These are phyloP conservation scores for Grosmannia serpens DNA, from an alignment of 2,329 filamentous ascomycete species.

Conservation along the genomic window DNA sequence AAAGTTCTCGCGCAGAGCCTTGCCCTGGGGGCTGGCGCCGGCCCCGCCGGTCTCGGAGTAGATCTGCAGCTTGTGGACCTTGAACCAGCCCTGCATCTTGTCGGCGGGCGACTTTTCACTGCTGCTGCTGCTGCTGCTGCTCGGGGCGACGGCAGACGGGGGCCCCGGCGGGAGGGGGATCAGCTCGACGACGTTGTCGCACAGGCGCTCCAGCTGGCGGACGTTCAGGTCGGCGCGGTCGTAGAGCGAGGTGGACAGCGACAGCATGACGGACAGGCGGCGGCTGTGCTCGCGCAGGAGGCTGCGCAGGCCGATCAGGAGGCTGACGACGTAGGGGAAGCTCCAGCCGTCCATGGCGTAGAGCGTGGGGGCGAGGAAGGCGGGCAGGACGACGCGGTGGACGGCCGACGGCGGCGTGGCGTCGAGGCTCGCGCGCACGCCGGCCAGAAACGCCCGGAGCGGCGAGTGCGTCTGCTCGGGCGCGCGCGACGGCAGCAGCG, in stretches of 20 bases:
- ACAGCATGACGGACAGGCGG: slow-evolving; percentile 60
- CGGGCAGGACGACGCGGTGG: slow-evolving; percentile 78
- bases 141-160: slow-evolving; percentile 27
- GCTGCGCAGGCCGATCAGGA: slow-evolving; percentile 66
- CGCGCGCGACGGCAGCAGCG: slow-evolving; percentile 18
- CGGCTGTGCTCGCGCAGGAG: slow-evolving; percentile 57
- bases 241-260: slow-evolving; percentile 69
- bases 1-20: slow-evolving; percentile 68
- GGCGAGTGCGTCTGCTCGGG: slow-evolving; percentile 28
- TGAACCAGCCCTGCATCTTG: slow-evolving; percentile 74
- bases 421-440: slow-evolving; percentile 43
- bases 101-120: slow-evolving; percentile 42
- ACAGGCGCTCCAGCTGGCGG: slow-evolving; percentile 75
- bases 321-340: slow-evolving; percentile 66
- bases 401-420: slow-evolving; percentile 48
- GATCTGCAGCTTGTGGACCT: slow-evolving; percentile 70
- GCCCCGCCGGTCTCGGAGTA: slow-evolving; percentile 79
- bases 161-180: slow-evolving; percentile 51
- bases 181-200: slow-evolving; percentile 66
- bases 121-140: background rate
- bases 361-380: slow-evolving; percentile 72
- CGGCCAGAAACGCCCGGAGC: slow-evolving; percentile 52
- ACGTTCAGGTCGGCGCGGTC: slow-evolving; percentile 65
- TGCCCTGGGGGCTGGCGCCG: slow-evolving; percentile 58
- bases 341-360: slow-evolving; percentile 59